Conservation (phyloP, 495 filamentous ascomycete genomes). For the Xylaria palmicola region DNA sequence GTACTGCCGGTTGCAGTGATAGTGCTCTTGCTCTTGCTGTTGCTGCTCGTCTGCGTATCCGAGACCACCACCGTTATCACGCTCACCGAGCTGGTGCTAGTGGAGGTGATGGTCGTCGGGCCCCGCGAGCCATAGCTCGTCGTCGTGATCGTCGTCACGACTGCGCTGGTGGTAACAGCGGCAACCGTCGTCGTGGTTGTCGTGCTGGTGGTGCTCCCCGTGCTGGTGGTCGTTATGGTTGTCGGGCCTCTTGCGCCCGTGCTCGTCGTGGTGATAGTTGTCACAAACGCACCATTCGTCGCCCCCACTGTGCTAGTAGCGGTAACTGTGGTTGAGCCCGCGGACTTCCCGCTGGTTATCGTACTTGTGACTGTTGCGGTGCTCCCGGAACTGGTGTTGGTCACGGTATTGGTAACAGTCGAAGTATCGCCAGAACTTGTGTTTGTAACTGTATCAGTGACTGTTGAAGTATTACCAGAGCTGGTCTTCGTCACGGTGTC, state of each 20-base stretch:
- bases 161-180: background rate
- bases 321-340: background rate
- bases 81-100: background rate
- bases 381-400: background rate
- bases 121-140: background rate
- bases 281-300: background rate
- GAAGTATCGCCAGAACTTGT: background rate
- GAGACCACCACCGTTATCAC: background rate
- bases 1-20: too few species aligned
- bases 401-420: constrained; percentile 11
- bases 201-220: background rate
- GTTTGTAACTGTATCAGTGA: background rate
- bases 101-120: background rate
- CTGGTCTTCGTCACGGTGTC: background rate
- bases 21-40: too few species aligned
- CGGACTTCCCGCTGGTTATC: background rate
- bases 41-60: background rate
- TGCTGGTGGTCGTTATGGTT: background rate
- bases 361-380: constrained; percentile 10
- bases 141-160: constrained; percentile 9
- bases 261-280: background rate
- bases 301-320: background rate
- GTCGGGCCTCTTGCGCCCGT: background rate
- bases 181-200: background rate
- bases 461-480: background rate